Conservation (phyloP, 2,329 filamentous ascomycete species). For the Kalmusia sp. region DNA sequence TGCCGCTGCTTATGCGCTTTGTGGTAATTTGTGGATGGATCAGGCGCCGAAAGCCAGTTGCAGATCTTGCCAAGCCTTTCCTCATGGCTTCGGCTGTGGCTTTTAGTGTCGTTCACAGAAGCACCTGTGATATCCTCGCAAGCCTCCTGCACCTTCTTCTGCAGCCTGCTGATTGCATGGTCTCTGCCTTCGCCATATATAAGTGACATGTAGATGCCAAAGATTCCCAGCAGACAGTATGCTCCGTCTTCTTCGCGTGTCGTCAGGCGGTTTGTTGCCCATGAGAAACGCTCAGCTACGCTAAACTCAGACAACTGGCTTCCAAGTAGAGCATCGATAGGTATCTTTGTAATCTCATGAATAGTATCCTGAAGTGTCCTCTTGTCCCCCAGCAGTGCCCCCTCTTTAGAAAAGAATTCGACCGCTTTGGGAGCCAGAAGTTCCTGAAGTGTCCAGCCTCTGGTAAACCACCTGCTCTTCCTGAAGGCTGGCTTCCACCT, state of each 20-base stretch:
- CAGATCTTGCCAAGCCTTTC: conserved; percentile 7
- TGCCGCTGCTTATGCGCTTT: conserved; percentile 18
- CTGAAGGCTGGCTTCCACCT: no score
- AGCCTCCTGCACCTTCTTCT: neutral
- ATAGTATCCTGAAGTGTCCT: neutral
- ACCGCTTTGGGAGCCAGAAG: conserved; percentile 12
- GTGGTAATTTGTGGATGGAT: conserved; percentile 41
- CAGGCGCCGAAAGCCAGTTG: conserved; percentile 42
- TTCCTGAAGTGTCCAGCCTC: conserved; percentile 11
- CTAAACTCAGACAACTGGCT: conserved; percentile 3
- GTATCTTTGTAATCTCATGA: conserved; percentile 5
- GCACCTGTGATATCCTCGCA: neutral
- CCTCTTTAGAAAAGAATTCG: conserved; percentile 12
- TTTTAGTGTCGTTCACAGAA: neutral
- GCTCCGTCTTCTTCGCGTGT: conserved; percentile 12
- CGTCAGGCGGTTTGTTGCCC: conserved; percentile 12
- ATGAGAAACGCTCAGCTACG: conserved; percentile 12
- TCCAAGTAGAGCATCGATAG: conserved; percentile 6
- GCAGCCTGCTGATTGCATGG: conserved; percentile 13
- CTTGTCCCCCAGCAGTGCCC: conserved; percentile 6
- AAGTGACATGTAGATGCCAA: conserved; percentile 10
- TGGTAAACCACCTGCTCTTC: conserved; percentile 4
- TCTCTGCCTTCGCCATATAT: conserved; percentile 31
- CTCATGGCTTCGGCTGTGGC: neutral
- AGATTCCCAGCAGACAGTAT: conserved; percentile 17